phyloP scores from a whole-genome alignment of 305 asterid genomes.

The Solanum chacoense region DNA sequence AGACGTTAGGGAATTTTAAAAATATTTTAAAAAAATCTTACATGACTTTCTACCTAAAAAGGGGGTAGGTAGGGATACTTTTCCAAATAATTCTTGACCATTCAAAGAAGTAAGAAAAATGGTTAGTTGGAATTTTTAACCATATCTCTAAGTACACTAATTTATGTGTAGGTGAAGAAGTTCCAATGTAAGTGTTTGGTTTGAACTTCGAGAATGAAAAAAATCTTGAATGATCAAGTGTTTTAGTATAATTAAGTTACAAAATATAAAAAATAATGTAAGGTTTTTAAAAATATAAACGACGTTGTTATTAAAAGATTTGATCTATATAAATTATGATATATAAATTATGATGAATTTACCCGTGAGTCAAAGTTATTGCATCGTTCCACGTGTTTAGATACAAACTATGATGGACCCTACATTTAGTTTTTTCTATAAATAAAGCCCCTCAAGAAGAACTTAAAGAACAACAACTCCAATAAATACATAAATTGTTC shows the following conservation, averaged over 20 bases:
- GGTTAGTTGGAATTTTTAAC: neutral
- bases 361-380: neutral
- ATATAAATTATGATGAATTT: neutral
- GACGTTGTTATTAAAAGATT: too few species aligned
- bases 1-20: rapidly evolving
- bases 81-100: neutral
- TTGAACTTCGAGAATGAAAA: neutral
- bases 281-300: too few species aligned
- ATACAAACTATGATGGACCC: neutral
- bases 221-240: rapidly evolving
- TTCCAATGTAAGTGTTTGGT: neutral
- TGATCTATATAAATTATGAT: neutral
- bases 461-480: neutral
- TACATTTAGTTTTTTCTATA: neutral
- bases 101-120: neutral
- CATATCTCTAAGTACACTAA: neutral
- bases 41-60: neutral
- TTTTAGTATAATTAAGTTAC: too few species aligned
- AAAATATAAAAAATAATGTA: too few species aligned
- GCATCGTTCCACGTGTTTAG: neutral
- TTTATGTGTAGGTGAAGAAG: neutral
- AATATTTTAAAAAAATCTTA: neutral
- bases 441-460: neutral
- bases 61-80: neutral
- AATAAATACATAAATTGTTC: neutral